Base-by-base conservation (phyloP, 345 rosid species). In the Dipteronia dyeriana region DNA sequence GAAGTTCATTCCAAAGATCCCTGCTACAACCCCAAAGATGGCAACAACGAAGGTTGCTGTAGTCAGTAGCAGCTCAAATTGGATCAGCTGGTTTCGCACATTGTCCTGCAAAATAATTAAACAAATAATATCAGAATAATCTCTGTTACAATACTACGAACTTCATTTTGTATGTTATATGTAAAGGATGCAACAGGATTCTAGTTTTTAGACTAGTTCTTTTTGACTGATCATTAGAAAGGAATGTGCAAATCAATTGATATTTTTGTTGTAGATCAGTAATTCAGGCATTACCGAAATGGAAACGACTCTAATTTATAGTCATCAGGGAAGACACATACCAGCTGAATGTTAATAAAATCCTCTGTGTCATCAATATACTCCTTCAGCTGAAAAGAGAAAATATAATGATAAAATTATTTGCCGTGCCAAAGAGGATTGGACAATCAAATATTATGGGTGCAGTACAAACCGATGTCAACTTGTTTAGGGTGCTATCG, bases 331-430 rank as follows among this genome's bases (percentile, higher is more conserved):
- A 54, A 66, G 76, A 19, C 7, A 51, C 73, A 25, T 87, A 90
- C 96, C 94, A 96, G 86, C 88, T 96, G 98, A 83, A 96, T 96
- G 86, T 96, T 96, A 67, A 96, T 92, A 86, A 96, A 94, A 84
- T 94, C 99, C 84, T 94, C 99, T 5, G 98, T 96, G 78, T 92
- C 97, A 76, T 94, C 98, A 64, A 96, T 96, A 85, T 92, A 96
- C 84, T 96, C 99, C 89, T 96, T 96, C 83, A 96, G 83, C 98
- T 96, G 95, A 79, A 78, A 82, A 65, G 77, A 71, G 73, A 60
- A 45, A 56, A 73, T 0, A 66, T 49, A 76, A 78, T 38, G 70
- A 79, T 3, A 31, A 65, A 65, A 23, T 57, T 38, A 19, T 23
- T 56, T 20, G 4, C 10, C 9, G 39, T 25, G 29, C 75, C 5